These are phyloP conservation scores for Dacryopinax primogenitus DNA, from an alignment of 768 basidiomycete genomes.

Conservation along the genomic window DNA sequence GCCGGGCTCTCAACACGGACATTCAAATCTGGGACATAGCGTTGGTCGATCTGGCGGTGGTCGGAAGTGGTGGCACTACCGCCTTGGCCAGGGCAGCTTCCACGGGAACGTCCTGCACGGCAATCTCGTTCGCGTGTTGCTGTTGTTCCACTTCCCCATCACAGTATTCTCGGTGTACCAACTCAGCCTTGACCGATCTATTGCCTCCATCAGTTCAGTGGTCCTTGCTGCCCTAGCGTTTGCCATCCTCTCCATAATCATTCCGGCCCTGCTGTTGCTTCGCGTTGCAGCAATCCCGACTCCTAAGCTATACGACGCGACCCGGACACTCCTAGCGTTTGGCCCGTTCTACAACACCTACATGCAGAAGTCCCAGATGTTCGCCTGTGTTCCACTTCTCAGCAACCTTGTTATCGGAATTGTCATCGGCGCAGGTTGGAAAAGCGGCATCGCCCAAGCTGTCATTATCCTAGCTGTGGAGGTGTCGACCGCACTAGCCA, in stretches of 20 bases:
- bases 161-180: constrained; percentile 86
- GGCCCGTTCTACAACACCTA: constrained; percentile 95
- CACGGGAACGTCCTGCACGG: constrained; percentile 73
- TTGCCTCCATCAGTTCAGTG: constrained; percentile 46
- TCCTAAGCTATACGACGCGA: constrained; percentile 89
- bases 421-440: constrained; percentile 79
- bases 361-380: constrained; percentile 79
- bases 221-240: constrained; percentile 76
- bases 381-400: constrained; percentile 65
- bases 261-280: constrained; percentile 61
- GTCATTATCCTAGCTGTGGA: constrained; percentile 83
- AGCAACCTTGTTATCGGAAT: constrained; percentile 73
- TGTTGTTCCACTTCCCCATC: constrained; percentile 89
- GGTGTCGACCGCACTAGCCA: constrained; percentile 71
- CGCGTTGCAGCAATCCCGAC: constrained; percentile 71
- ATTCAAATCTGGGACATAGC: not conserved
- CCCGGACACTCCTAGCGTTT: constrained; percentile 73
- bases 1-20: not conserved
- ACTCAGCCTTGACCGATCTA: constrained; percentile 45
- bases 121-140: constrained; percentile 79
- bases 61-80: constrained; percentile 16
- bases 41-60: not conserved
- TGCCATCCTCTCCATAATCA: constrained; percentile 57
- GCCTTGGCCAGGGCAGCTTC: constrained; percentile 54
- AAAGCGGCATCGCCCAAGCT: constrained; percentile 81